Evolutionary conservation across 2,329 filamentous ascomycete species (phyloP), one percentile per base, ranked within the genome.

Genomic region (Sordariomycetes sp.): DNA sequence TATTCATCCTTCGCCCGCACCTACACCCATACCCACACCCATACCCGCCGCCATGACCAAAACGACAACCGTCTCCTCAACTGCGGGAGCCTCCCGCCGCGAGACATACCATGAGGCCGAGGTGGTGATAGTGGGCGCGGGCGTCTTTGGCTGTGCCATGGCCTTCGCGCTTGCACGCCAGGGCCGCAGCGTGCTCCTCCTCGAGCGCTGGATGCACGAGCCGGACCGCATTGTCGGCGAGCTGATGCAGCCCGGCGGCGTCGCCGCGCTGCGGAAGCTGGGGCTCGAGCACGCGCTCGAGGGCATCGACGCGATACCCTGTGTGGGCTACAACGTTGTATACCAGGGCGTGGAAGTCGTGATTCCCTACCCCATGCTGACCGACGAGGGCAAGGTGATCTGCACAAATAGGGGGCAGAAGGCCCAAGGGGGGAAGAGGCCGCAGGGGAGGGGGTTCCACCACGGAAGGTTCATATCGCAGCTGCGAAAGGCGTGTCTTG

Each of bases 181-280:
- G 74, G 91, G 91, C 59, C 85, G 94, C 62, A 95, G 89, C 69
- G 92, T 99, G 28, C 81, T 97, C 28, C 77, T 99, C 56, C 82
- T 99, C 55, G 94, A 99, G 76, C 83, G 83, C 66, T 95, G 85
- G 74, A 78, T 97, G 73, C 90, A 90, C 72, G 88, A 97, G 76
- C 94, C 94, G 22, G 88, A 97, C 74, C 86, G 94, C 62, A 99
- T 99, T 64, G 91, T 99, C 54, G 94, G 94, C 65, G 94, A 99
- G 75, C 76, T 99, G 63, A 76, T 99, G 65, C 94, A 99, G 73
- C 94, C 94, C 0, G 94, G 94, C 55, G 94, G 94, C 55, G 86
- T 96, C 37, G 78, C 83, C 57, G 89, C 94, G 8, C 78, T 99
- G 66, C 81, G 86, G 67, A 84, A 89, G 68, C 76, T 99, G 55